Conservation (phyloP, 2,329 filamentous ascomycete species). For the Penicillium sp. region DNA sequence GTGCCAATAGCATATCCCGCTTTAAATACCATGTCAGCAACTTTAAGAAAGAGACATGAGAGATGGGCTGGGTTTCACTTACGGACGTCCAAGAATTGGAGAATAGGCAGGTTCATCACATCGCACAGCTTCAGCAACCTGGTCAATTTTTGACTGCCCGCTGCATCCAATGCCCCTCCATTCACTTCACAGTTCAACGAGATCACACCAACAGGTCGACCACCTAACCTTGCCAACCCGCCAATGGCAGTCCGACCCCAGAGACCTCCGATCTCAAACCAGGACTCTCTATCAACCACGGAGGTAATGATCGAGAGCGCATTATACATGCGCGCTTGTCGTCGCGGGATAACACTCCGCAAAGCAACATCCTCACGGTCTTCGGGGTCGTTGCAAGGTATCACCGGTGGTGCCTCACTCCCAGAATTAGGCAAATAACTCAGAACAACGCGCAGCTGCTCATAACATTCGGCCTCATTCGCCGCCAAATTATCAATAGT, state of each 20-base stretch:
- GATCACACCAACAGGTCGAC: slow-evolving; percentile 60
- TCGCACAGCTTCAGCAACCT: slow-evolving; percentile 64
- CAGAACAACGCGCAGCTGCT: slow-evolving; percentile 60
- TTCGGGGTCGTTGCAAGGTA: slow-evolving; percentile 51
- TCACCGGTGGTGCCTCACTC: slow-evolving; percentile 54
- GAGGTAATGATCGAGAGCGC: slow-evolving; percentile 58
- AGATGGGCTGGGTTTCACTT: slow-evolving; percentile 20
- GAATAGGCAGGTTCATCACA: slow-evolving; percentile 64
- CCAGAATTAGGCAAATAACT: slow-evolving; percentile 61
- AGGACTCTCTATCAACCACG: slow-evolving; percentile 58
- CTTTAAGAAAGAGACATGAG: background rate
- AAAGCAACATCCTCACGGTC: slow-evolving; percentile 53
- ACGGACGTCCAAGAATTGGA: slow-evolving; percentile 65
- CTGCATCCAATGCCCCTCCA: slow-evolving; percentile 62
- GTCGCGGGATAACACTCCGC: slow-evolving; percentile 59
- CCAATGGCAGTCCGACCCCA: slow-evolving; percentile 65
- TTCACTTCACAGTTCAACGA: slow-evolving; percentile 63
- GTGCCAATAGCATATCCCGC: slow-evolving; percentile 66
- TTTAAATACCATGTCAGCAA: slow-evolving; percentile 15
- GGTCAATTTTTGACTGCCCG: slow-evolving; percentile 62
- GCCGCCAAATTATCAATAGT: slow-evolving; percentile 66
- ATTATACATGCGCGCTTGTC: slow-evolving; percentile 62
- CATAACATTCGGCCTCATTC: slow-evolving; percentile 62
- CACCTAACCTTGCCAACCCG: slow-evolving; percentile 60
- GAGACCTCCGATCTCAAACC: slow-evolving; percentile 65